Base-by-base conservation (phyloP, 2,329 filamentous ascomycete genomes). In the Didymella pomorum region DNA sequence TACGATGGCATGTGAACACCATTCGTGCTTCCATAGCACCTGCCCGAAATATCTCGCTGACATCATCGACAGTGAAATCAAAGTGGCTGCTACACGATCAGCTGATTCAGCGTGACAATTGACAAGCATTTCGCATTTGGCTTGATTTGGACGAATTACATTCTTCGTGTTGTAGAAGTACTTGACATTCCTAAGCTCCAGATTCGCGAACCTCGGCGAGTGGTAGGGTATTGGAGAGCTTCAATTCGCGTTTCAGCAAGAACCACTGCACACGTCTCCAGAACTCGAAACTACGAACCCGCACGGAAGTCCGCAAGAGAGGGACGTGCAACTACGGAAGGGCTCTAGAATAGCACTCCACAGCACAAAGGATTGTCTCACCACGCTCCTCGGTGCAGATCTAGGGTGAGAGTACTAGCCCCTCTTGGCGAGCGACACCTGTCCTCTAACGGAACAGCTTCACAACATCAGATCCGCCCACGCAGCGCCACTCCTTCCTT, bases 391-490 rank as follows among this genome's bases (percentile, higher is more conserved):
- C 53, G 56, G 45, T 58, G 65, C 67, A 69, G 64, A 67, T 63
- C 65, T 53, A 60, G 57, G 57, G 57, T 60, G 47, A 51, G 35
- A 56, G 31, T 51, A 48, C 52, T 60, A 60, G 57, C 52, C 46
- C 60, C 48, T 55, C 60, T 59, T 61, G 63, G 54, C 58, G 39
- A 63, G 56, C 56, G 62, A 60, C 54, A 65, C 56, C 62, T 63
- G 59, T 58, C 61, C 62, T 58, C 61, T 63, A 56, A 60, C 60
- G 62, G 51, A 65, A 62, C 60, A 71, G 60, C 66, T 71, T 70
- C 71, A 64, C 49, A 68, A 64, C 62, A 63, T 52, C 62, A 63
- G 66, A 60, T 52, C 58, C 62, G 62, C 62, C 68, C 69, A 68
- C 63, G 54, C 60, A 61, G 62, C 70, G 62, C 60, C 64, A 65